Base-by-base conservation (phyloP, 768 basidiomycete genomes). In the Lactifluus echinatus region DNA sequence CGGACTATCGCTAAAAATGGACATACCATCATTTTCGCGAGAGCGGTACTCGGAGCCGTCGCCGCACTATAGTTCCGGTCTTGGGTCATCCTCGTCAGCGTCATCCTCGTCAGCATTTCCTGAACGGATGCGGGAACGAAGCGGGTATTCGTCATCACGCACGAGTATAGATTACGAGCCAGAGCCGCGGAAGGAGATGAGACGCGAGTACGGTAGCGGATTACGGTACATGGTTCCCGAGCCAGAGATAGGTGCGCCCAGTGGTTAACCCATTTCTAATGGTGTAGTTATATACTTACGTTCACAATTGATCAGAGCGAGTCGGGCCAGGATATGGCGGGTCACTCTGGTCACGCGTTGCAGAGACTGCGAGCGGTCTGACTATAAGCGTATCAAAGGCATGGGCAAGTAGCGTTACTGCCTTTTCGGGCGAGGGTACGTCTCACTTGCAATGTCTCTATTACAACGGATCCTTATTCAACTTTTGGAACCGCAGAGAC, bases 381-480 rank as follows among this genome's bases (percentile, higher is more conserved):
- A 81, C 78, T 1, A 73, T 83, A 50, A 81, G 74, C 64, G 79
- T 84, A 3, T 76, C 75, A 66, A 78, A 79, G 64, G 80, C 81
- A 24, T 82, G 80, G 79, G 70, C 77, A 14, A 24, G 56, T 33
- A 45, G 51, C n/a, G 42, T 63, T 8, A 34, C 56, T 11, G 24
- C 26, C 3, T 31, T 55, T n/a, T 55, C 63, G 33, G 63, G 60
- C 39, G 63, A 63, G 50, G 44, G 63, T 58, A 19, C 31, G 56
- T 58, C 48, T n/a, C 4, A 4, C 17, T 15, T 26, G n/a, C n/a
- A n/a, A n/a, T n/a, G n/a, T n/a, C n/a, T n/a, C n/a, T n/a, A n/a
- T n/a, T n/a, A n/a, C n/a, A 5, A 45, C 43, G 33, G 49, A n/a
- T n/a, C n/a, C 37, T 48, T 1, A 42, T 36, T 46, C 52, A 8